Conservation (phyloP, 257 asterid genomes). For the Solanum ossicruentum region DNA sequence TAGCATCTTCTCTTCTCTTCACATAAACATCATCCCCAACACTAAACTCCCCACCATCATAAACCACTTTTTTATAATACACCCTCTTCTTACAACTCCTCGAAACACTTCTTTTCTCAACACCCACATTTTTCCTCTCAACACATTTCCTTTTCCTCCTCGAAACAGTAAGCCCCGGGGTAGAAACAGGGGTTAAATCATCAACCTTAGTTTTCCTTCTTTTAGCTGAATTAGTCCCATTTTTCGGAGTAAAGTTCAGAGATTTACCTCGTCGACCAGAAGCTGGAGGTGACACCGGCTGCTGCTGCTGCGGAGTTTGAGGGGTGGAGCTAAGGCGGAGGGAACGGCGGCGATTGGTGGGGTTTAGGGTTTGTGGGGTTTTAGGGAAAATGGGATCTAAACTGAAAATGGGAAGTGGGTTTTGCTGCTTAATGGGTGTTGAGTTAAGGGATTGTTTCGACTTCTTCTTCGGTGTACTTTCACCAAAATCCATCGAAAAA, state of each 20-base stretch:
- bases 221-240: constrained; percentile 6
- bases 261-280: not conserved
- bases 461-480: constrained; percentile 31
- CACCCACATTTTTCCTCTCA: not conserved
- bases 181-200: constrained; percentile 7
- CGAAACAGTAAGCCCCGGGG: constrained; percentile 43
- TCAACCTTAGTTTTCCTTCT: not conserved
- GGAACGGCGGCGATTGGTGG: constrained; percentile 49
- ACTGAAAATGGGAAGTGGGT: not conserved
- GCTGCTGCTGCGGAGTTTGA: not conserved
- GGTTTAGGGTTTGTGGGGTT: constrained; percentile 32
- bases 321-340: constrained; percentile 37
- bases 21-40: constrained; percentile 73
- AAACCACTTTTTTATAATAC: constrained; percentile 57
- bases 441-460: constrained; percentile 11
- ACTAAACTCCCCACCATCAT: constrained; percentile 60
- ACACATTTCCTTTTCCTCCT: constrained; percentile 31
- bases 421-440: not conserved
- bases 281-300: not conserved
- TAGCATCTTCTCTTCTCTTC: constrained; percentile 59
- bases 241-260: constrained; percentile 15
- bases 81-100: constrained; percentile 36
- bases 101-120: constrained; percentile 7
- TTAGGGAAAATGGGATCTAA: constrained; percentile 25
- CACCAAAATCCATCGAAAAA: not conserved